These are phyloP conservation scores for Penicillium ucsense DNA, from an alignment of 495 filamentous ascomycete genomes.

Conservation along the genomic window DNA sequence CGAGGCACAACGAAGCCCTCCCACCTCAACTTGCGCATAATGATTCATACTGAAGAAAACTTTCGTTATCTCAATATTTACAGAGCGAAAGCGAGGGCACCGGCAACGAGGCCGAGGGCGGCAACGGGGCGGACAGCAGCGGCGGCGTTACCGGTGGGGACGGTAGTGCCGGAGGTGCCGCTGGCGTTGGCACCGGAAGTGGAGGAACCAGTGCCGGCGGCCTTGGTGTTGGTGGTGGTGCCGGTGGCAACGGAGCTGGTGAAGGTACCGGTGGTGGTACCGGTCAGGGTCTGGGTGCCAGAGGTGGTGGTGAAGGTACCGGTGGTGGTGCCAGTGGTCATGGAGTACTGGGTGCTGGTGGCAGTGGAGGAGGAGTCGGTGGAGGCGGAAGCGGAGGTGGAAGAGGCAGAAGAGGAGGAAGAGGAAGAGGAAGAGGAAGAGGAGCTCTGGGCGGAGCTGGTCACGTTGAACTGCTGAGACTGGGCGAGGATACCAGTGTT, in stretches of 20 bases:
- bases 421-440: neutral
- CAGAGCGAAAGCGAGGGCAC: slow-evolving; percentile 12
- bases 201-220: neutral
- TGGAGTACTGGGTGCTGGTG: slow-evolving; percentile 7
- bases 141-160: slow-evolving; percentile 5
- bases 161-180: slow-evolving; percentile 8
- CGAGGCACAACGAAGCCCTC: neutral
- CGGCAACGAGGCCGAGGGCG: slow-evolving; percentile 10
- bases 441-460: slow-evolving; percentile 8
- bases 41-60: neutral
- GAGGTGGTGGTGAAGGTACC: neutral
- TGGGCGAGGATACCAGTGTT: slow-evolving; percentile 36
- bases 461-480: slow-evolving; percentile 30
- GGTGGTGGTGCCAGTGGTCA: slow-evolving; percentile 9
- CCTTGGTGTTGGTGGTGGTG: neutral
- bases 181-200: slow-evolving; percentile 3
- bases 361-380: slow-evolving; percentile 3
- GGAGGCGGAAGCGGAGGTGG: slow-evolving; percentile 4
- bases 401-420: neutral
- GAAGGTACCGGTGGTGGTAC: neutral
- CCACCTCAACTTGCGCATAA: neutral
- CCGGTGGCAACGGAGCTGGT: neutral
- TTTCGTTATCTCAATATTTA: slow-evolving; percentile 1
- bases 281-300: slow-evolving; percentile 6
- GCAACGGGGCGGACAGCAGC: slow-evolving; percentile 18